Base-by-base conservation (phyloP, 805 yeast genomes). In the Pichia sporocuriosa region DNA sequence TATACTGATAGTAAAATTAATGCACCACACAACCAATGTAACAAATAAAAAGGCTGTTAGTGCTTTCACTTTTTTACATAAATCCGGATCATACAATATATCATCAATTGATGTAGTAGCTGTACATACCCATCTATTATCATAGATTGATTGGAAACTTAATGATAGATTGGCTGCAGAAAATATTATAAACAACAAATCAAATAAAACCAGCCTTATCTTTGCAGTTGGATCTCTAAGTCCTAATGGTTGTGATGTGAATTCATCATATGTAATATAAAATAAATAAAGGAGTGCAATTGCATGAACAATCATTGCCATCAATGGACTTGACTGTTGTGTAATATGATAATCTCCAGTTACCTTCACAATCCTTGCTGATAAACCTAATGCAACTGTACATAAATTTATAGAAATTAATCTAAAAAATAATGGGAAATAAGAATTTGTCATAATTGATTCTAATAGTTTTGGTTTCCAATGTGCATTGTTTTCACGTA, bases 251-350 rank as follows among this genome's bases (percentile, higher is more conserved):
- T 86, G 83, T 12, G 96, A 94, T 20, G 81, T 74, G 61, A 86
- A 90, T 61, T 93, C 98, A 61, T 93, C 97, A 54, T 78, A 79
- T 2, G 95, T 79, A 58, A 90, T 85, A 61, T 85, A 88, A 4
- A 80, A 63, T 42, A 88, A 71, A 57, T 93, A 93, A 0, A 77
- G 72, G 21, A 86, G 63, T 3, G 96, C 95, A 47, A 79, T 68
- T 23, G 86, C 67, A 55, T 88, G 90, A 4, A 90, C 95, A 39
- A 79, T 79, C 2, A 93, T 73, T 4, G 97, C 93, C 95, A 93
- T 87, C 34, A 89, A 79, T 0, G 97, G 85, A 52, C 95, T 81
- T 15, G 98, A 83, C 55, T 84, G 88, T 56, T 84, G 95, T 7
- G 72, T 67, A 7, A 85, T 62, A 11, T 64, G 56, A 17, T 20